A percentile compares a stretch with the other conserved stretches of the same genome.
These are phyloP conservation scores for Bisporella sp. DNA, from an alignment of 2,329 filamentous ascomycete species.

Conservation along the genomic window DNA sequence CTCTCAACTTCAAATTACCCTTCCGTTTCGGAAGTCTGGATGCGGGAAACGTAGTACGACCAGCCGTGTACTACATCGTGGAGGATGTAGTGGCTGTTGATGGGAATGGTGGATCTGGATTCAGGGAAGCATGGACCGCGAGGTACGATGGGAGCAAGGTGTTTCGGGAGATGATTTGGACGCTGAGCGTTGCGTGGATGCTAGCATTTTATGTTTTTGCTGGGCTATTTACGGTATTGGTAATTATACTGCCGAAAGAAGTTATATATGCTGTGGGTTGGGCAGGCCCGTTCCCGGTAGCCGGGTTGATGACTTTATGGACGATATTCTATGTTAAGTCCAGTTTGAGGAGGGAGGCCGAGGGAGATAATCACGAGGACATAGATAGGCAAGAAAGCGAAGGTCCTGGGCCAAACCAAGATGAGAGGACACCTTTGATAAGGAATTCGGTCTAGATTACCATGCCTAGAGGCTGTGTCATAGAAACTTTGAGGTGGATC, in stretches of 20 bases:
- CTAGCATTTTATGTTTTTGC: constrained; percentile 13
- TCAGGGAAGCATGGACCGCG: constrained; percentile 33
- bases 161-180: constrained; percentile 34
- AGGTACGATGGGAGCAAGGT: constrained; percentile 34
- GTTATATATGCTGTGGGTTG: constrained; percentile 19
- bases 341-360: constrained; percentile 8
- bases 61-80: constrained; percentile 57
- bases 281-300: constrained; percentile 15
- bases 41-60: constrained; percentile 23
- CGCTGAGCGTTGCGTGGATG: constrained; percentile 17
- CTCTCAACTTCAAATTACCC: constrained; percentile 8
- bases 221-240: constrained; percentile 8
- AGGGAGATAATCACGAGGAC: not conserved
- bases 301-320: constrained; percentile 12
- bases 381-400: not conserved
- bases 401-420: not conserved
- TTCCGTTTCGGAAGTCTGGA: constrained; percentile 16
- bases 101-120: constrained; percentile 48
- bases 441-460: not conserved
- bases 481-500: no score
- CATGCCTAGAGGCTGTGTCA: no score
- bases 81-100: constrained; percentile 67
- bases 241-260: constrained; percentile 9
- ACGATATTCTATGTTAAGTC: constrained; percentile 16
- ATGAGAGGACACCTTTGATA: constrained; percentile 13